Conservation (phyloP, 2,329 filamentous ascomycete genomes). For the Dryadomyces quercivorus region DNA sequence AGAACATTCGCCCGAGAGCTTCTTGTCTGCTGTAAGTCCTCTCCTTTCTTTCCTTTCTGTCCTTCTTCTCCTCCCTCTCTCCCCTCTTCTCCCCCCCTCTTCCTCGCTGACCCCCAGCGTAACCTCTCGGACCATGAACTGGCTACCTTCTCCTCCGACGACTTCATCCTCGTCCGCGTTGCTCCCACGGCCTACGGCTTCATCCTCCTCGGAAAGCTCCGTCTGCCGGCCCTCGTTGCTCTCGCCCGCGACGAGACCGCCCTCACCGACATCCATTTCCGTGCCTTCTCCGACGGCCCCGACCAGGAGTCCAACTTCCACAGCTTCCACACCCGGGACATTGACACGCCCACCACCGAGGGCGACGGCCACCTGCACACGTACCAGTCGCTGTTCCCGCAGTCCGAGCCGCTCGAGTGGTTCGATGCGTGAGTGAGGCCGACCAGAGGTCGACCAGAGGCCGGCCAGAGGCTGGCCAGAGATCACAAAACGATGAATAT, state of each 20-base stretch:
- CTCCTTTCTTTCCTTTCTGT: no score
- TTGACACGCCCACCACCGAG: constrained; percentile 17
- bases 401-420: constrained; percentile 37
- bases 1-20: not conserved
- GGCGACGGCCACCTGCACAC: constrained; percentile 22
- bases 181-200: constrained; percentile 34
- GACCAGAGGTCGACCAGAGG: no score
- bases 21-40: not conserved
- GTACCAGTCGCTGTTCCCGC: constrained; percentile 33
- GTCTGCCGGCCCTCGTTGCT: constrained; percentile 27
- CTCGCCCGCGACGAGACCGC: constrained; percentile 5
- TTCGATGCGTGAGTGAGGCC: constrained; percentile 31
- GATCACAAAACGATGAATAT: no score
- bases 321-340: constrained; percentile 34
- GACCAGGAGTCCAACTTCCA: constrained; percentile 30
- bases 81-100: constrained; percentile 7
- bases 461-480: no score
- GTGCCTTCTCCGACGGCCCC: constrained; percentile 30
- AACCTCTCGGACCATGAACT: constrained; percentile 26
- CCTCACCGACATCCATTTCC: constrained; percentile 33
- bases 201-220: constrained; percentile 36
- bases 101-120: constrained; percentile 2
- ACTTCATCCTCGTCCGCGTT: constrained; percentile 32
- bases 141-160: constrained; percentile 22
- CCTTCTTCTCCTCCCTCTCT: constrained; percentile 1